Base-by-base conservation (phyloP, 306 rosid species). In the peach (Prunus persica) region DNA sequence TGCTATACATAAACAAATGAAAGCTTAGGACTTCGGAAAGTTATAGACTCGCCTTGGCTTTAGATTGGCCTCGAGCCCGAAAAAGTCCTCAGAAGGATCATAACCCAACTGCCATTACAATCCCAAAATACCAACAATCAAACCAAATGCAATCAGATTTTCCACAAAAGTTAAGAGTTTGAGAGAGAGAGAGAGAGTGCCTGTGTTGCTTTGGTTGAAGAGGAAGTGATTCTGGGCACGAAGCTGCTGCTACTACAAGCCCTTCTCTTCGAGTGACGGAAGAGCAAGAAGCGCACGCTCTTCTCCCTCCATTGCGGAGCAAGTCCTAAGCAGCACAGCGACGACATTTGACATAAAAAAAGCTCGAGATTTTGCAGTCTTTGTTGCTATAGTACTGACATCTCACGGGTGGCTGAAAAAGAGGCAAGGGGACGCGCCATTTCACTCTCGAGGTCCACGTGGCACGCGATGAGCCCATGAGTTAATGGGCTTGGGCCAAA, bases 1-100 rank as follows among this genome's bases (percentile, higher is more conserved):
- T 60, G 2, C 34, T 25, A 12, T 47, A 38, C 43, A 38, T 25
- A 60, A 60, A 12, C 32, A 60, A 12, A 60, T 60, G 4, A 20
- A 49, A 54, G 51, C 62, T 49, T 22, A 38, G 4, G 18, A 4
- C 19, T 32, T 11, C 16, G 41, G 10, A 63, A 65, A 49, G 50
- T 20, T 32, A 51, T 30, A 41, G 72, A 32, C 73, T 73, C 32
- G 90, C 97, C 96, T 91, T 38, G 89, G 90, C 34, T 87, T 89
- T 50, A 79, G 72, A 79, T 89, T 88, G 65, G 69, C 88, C 67
- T 84, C 97, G 62, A 91, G 81, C 22, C 89, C 96, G 41, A 84
- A 93, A 7, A 87, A 78, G 20, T 90, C 97, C 85, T 86, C 98
- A 1, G 96, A 79, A 46, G 92, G 87, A 78, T 66, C 88, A 75